A percentile compares a stretch with the other conserved stretches of the same genome.
phyloP scores from a whole-genome alignment of 2,329 filamentous ascomycete genomes.

The Hyphodiscus sp. region DNA sequence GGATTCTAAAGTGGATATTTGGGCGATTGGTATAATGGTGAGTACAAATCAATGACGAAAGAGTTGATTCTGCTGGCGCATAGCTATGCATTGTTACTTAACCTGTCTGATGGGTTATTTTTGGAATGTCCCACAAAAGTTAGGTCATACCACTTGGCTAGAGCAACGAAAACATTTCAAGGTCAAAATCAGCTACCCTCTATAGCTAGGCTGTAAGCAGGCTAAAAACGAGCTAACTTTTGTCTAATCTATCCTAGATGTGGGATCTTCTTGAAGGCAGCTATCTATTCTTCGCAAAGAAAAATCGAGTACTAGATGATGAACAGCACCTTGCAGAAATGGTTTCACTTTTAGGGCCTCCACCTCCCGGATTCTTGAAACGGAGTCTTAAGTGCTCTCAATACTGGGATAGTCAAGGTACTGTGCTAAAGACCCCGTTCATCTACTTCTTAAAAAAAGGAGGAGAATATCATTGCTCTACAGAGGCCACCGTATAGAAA shows the following conservation, averaged over 20 bases:
- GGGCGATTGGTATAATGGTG: slow-evolving; percentile 45
- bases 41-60: slow-evolving; percentile 16
- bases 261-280: slow-evolving; percentile 44
- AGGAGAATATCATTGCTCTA: slow-evolving; percentile 6
- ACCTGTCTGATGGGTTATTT: slow-evolving; percentile 7
- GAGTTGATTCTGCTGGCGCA: slow-evolving; percentile 1
- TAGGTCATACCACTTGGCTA: slow-evolving; percentile 1
- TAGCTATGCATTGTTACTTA: slow-evolving; percentile 4
- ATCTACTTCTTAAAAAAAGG: slow-evolving; percentile 5
- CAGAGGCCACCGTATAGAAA: slow-evolving; percentile 5
- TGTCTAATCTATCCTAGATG: slow-evolving; percentile 31
- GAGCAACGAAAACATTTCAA: slow-evolving; percentile 6
- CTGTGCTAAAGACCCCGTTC: slow-evolving; percentile 8
- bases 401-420: slow-evolving; percentile 22
- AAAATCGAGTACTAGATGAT: slow-evolving; percentile 11
- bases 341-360: slow-evolving; percentile 38
- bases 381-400: slow-evolving; percentile 14
- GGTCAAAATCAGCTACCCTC: slow-evolving; percentile 5
- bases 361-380: slow-evolving; percentile 28
- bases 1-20: slow-evolving; percentile 39
- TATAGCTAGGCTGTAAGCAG: slow-evolving; percentile 8
- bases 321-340: slow-evolving; percentile 42
- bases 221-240: slow-evolving; percentile 4
- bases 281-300: slow-evolving; percentile 35
- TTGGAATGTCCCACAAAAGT: slow-evolving; percentile 7